These are phyloP conservation scores for Diaporthe aspalathi DNA, from an alignment of 2,329 filamentous ascomycete species.

Conservation along the genomic window DNA sequence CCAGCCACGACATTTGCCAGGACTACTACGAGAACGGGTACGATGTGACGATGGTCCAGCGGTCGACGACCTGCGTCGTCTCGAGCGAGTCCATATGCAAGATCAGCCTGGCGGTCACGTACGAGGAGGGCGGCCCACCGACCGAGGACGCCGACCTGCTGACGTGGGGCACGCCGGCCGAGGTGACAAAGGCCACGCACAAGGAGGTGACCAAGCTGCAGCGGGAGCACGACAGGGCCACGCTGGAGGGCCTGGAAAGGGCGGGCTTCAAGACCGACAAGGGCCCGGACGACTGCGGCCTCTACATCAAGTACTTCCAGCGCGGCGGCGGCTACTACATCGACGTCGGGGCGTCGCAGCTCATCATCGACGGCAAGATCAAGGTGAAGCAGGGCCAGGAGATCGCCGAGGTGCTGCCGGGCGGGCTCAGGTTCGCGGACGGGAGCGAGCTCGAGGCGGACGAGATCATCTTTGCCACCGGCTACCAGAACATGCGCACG, in stretches of 20 bases:
- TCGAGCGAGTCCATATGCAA: constrained; percentile 64
- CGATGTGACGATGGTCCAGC: constrained; percentile 76
- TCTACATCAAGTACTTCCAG: constrained; percentile 73
- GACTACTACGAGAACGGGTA: constrained; percentile 75
- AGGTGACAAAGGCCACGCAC: constrained; percentile 71
- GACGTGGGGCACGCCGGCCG: constrained; percentile 66
- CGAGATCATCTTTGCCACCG: constrained; percentile 72
- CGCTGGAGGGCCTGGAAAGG: constrained; percentile 58
- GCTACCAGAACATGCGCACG: constrained; percentile 76
- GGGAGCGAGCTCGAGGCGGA: constrained; percentile 69
- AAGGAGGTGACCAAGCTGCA: constrained; percentile 50
- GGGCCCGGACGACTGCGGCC: constrained; percentile 67
- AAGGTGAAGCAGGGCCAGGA: constrained; percentile 70
- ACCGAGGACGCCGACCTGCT: constrained; percentile 75
- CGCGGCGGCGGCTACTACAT: constrained; percentile 78
- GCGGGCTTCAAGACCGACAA: constrained; percentile 71
- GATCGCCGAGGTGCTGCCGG: constrained; percentile 61
- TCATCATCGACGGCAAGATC: constrained; percentile 73
- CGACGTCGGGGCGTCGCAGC: constrained; percentile 71
- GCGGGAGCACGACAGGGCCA: constrained; percentile 51
- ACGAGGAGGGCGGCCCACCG: constrained; percentile 64
- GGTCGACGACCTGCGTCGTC: constrained; percentile 73
- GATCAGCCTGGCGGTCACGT: constrained; percentile 63
- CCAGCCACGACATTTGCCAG: constrained; percentile 75
- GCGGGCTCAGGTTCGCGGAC: constrained; percentile 62